Base-by-base conservation (phyloP, 2,329 filamentous ascomycete genomes). In the Pseudocercospora musae region DNA sequence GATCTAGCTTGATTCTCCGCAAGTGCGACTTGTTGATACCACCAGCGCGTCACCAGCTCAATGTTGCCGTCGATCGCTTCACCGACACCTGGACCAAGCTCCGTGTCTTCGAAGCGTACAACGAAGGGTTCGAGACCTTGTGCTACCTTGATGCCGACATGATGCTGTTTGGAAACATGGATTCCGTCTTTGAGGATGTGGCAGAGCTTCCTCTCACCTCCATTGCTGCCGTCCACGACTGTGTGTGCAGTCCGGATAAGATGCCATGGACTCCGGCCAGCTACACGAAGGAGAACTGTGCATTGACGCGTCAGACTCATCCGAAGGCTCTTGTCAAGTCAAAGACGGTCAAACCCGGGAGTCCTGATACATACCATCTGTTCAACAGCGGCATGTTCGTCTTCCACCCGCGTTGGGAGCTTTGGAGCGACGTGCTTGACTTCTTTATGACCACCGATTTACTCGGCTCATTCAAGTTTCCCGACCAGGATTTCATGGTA, bases 21-120 rank as follows among this genome's bases (percentile, higher is more conserved):
- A 66, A 72, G 4, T 76, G 80, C 48, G 71, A 78, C 2, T 74
- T 78, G 9, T 70, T 84, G 0, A 71, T 78, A 2, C 77, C 81
- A 2, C 71, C 75, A 25, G 63, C 69, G 4, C 70, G 71, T 52
- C 71, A 72, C 37, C 70, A 75, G 55, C 74, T 76, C 44, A 74
- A 78, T 61, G 67, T 78, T 15, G 80, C 83, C 31, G 80, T 80
- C 1, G 77, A 81, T 60, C 77, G 81, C 20, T 84, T 84, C 70
- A 76, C 75, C 62, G 81, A 84, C 63, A 84, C 82, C 2, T 84
- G 81, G 80, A 83, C 81, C 2, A 83, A 84, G 66, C 73, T 84
- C 1, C 78, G 80, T n/a, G 81, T 83, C 21, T 84, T 84, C 65
- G 77, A 82, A 59, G 62, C 81, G 3, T 66, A 62, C 57, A 18